phyloP scores from a whole-genome alignment of 345 rosid genomes.

The Conringia planisiliqua region DNA sequence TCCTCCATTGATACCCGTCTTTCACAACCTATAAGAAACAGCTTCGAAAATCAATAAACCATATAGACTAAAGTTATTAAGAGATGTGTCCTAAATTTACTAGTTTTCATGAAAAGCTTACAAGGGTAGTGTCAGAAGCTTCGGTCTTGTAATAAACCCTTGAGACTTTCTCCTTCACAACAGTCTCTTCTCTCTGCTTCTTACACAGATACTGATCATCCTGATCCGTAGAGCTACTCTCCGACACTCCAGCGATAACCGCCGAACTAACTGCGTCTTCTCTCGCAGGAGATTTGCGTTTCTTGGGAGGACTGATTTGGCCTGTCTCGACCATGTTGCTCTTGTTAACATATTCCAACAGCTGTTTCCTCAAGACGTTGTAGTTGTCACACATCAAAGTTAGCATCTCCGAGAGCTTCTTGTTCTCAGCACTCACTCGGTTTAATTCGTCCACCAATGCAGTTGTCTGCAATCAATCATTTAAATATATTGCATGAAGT shows the following conservation, averaged over 20 bases:
- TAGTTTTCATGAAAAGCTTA: slow-evolving; percentile 33
- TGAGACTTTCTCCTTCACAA: slow-evolving; percentile 66
- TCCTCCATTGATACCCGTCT: slow-evolving; percentile 99
- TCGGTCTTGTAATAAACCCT: slow-evolving; percentile 59
- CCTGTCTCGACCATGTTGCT: slow-evolving; percentile 42
- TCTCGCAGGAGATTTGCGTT: slow-evolving; percentile 65
- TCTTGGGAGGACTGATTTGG: slow-evolving; percentile 51
- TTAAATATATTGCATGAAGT: neutral
- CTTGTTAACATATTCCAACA: slow-evolving; percentile 57
- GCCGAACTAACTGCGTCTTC: slow-evolving; percentile 26
- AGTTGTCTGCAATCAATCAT: slow-evolving; percentile 22
- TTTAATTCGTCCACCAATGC: slow-evolving; percentile 72
- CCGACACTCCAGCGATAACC: slow-evolving; percentile 51
- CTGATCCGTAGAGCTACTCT: slow-evolving; percentile 90
- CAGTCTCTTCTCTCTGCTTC: slow-evolving; percentile 69
- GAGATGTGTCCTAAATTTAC: neutral
- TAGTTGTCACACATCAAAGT: slow-evolving; percentile 73
- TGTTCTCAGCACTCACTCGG: slow-evolving; percentile 79
- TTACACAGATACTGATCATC: slow-evolving; percentile 68
- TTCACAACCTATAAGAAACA: slow-evolving; percentile 63
- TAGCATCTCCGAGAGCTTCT: slow-evolving; percentile 76
- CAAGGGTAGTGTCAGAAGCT: slow-evolving; percentile 72
- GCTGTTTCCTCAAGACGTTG: slow-evolving; percentile 58
- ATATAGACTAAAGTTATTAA: neutral
- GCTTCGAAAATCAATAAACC: slow-evolving; percentile 14